Evolutionary conservation across 352 stramenopile genomes (phyloP), one percentile per base, ranked within the genome.

Genomic region (Phytophthora europaea): DNA sequence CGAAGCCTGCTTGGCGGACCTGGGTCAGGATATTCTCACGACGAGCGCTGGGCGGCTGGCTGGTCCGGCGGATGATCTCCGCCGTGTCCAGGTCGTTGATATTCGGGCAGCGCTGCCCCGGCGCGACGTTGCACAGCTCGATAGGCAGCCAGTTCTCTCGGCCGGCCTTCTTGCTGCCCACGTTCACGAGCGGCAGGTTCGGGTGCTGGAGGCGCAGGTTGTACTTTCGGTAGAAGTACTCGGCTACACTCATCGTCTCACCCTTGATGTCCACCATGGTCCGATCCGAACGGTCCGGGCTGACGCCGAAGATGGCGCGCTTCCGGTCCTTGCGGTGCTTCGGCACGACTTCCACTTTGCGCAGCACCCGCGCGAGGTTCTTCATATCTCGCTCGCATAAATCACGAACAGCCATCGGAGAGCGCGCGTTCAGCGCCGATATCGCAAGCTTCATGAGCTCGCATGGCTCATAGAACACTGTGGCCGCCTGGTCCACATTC

Each of bases 11-110:
- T 28, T 81, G 66, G 15, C 73, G 85, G 2, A 92, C 65, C 55
- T 91, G 83, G 1, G 78, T 78, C 51, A 90, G 80, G 38, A 94
- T 84, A 33, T 77, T 84, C 6, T 75, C 59, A 13, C 75, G 65
- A 31, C 87, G 85, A 9, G 77, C 67, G 10, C 67, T 61, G 2
- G 84, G 84, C 3, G 67, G 66, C 43, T 88, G 73, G 33, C 72
- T 85, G 10, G 84, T 93, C 50, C 88, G 82, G 6, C 65, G 57
- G 59, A 97, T 96, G 43, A 97, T 94, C 62, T 95, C 86, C 10
- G 87, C 85, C 20, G 87, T 94, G 60, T 97, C 87, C 15, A 85
- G 68, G 10, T 96, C 88, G 43, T 92, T 93, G 53, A 94, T 90
- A 33, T 89, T 88, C 4, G 83, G 60, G 22, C 89, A 91, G 33